Base-by-base conservation (phyloP, 306 rosid species). In the Ammopiptanthus mongolicus region DNA sequence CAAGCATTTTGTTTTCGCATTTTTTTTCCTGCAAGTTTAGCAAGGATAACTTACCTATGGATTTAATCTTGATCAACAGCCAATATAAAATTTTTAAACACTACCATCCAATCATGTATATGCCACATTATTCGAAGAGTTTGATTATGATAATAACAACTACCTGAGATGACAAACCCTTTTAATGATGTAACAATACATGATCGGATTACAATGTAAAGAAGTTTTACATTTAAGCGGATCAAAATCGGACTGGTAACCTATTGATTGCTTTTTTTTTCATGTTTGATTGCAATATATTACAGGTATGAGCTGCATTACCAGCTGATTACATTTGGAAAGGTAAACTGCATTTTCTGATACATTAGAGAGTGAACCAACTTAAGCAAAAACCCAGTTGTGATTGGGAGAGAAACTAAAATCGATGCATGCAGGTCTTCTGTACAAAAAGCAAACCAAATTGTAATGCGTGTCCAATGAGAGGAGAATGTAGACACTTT, bases 301-400 rank as follows among this genome's bases (percentile, higher is more conserved):
- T 59, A 7, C 87, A 91, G 98, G 86, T 93, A 93, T 56, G 98
- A 93, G 82, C 84, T 93, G 84, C 98, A 93, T 74, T 93, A 91
- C 85, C 98, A 93, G 84, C 69, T 93, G 90, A 93, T 93, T 76
- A 93, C 98, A 69, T 93, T 93, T 82, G 98, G 98, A 87, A 93
- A 93, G 97, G 98, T 89, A 82, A 65, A 60, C 15, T 77, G 65
- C 61, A 73, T 39, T 68, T 59, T 52, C 70, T 34, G 25, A 19
- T 22, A 74, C 47, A 28, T 56, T 42, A 76, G 62, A 25, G 39
- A 67, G 39, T 73, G 37, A 15, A 53, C 55, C 14, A 48, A 65
- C 22, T 70, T 73, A 69, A 82, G 65, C 56, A 57, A 67, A 67
- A 69, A 81, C 81, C 69, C 51, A 59, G 29, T 67, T 77, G 78